Percentiles rank a stretch among this genome's conserved stretches.
These are phyloP conservation scores for Saccharomyces hybrid DNA, from an alignment of 1,139 yeast genomes.

Conservation along the genomic window DNA sequence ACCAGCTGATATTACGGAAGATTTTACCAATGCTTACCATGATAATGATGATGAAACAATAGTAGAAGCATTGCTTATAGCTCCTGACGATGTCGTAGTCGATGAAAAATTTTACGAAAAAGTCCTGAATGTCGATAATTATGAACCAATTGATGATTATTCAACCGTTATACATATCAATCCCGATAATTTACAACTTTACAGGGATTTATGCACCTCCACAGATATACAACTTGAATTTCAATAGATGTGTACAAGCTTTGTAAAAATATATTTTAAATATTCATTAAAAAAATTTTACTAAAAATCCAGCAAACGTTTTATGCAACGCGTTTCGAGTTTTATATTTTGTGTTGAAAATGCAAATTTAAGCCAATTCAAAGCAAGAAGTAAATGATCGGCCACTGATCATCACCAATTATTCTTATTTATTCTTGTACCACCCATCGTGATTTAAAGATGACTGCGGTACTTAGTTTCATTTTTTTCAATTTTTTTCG, in stretches of 20 bases:
- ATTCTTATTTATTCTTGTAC: background rate
- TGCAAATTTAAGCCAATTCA: constrained; percentile 11
- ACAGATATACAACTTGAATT: background rate
- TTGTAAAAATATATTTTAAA: background rate
- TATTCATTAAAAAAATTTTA: background rate
- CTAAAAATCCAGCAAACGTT: background rate
- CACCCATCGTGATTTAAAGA: background rate
- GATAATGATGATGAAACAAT: background rate
- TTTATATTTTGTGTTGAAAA: constrained; percentile 1
- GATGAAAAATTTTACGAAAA: constrained; percentile 10
- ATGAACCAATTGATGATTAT: constrained; percentile 1
- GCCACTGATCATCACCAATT: background rate
- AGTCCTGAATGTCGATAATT: constrained; percentile 9
- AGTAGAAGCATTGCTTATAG: constrained; percentile 1
- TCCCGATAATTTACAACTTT: background rate
- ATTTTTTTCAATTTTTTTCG: background rate
- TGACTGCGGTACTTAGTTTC: background rate
- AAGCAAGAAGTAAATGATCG: constrained; percentile 5
- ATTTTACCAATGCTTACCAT: background rate
- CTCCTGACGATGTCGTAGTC: constrained; percentile 7
- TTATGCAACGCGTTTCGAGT: background rate
- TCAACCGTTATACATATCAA: background rate
- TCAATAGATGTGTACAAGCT: background rate
- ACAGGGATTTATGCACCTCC: background rate
- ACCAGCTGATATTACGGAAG: constrained; percentile 2